Base-by-base conservation (phyloP, 179 eudicot genomes). In the Nepenthes alata region DNA sequence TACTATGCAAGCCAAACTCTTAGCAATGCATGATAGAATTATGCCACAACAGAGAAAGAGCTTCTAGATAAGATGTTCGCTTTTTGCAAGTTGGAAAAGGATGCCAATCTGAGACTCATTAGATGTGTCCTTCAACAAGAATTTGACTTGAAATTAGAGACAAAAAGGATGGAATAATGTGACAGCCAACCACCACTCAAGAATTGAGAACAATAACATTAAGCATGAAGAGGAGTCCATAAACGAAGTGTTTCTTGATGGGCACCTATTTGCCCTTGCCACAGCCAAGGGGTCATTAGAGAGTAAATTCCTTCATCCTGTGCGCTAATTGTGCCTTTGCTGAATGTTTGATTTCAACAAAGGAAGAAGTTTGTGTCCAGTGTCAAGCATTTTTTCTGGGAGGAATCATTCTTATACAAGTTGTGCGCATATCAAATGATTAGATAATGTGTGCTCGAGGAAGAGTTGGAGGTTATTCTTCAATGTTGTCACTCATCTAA, bases 21-120 rank as follows among this genome's bases (percentile, higher is more conserved):
- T 1, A 3, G 4, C 3, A 50, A 39, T 14, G 51, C 62, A 2
- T 50, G 12, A 14, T 1, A 11, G 35, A 59, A 45, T 15, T 59
- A 59, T 11, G 50, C 62, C 11, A 59, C 48, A 3, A 59, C 50
- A 2, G 41, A 59, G 35, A 59, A 59, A 35, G 64, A 61, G 13
- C 35, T 35, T 12, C 13, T 61, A 25, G 55, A 2, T 0, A 6
- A 47, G 1, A 55, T 61, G 4, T 61, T 15, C 11, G 55, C 53
- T 6, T 47, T 61, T 14, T 37, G 47, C 9, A 61, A 60, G 13
- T 60, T 60, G 12, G 8, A 7, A 4, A 41, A 41, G 8, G 45
- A 41, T 41, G 45, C 8, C 8, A 41, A 41, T 4, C 45, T 7
- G 8, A 41, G 45, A 7, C 8, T 41, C 6, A 41, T 41, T 41